phyloP scores from a whole-genome alignment of 768 basidiomycete species.

The Auricularia sp. region DNA sequence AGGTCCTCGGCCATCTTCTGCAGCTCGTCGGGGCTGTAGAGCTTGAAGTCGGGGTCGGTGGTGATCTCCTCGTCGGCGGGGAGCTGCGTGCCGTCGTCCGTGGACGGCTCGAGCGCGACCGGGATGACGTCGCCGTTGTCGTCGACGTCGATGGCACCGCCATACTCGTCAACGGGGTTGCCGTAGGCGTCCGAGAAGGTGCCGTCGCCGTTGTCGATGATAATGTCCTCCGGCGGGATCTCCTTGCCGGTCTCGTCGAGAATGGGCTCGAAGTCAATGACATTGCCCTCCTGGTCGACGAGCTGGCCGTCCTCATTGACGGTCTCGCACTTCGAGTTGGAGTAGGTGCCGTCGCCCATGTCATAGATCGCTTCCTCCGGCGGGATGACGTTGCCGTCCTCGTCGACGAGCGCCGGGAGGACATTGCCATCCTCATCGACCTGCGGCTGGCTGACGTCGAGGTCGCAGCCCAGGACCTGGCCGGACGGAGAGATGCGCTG shows the following conservation, averaged over 20 bases:
- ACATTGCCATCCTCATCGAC: background rate
- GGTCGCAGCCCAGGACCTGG: background rate
- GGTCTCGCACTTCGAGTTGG: background rate
- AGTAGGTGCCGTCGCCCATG: background rate
- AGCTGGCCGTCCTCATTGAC: conserved; percentile 1
- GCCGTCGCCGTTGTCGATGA: conserved; percentile 1
- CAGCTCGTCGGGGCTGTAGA: background rate
- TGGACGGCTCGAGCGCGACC: background rate
- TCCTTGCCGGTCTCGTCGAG: background rate
- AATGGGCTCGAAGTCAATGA: conserved; percentile 1
- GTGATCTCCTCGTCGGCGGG: background rate
- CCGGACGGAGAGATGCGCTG: background rate
- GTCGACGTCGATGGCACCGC: background rate
- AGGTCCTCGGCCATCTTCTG: background rate
- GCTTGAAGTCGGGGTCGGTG: background rate
- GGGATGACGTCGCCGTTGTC: background rate
- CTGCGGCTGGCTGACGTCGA: background rate
- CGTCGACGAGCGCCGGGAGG: background rate
- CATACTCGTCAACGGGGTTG: background rate
- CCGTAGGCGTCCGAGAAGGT: background rate
- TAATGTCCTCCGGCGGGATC: background rate
- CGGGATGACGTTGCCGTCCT: background rate
- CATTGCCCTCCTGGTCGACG: background rate
- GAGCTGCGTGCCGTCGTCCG: background rate
- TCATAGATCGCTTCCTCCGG: background rate